Evolutionary conservation across 2,329 filamentous ascomycete genomes (phyloP).

Genomic region (Conoideocrella luteorostrata): DNA sequence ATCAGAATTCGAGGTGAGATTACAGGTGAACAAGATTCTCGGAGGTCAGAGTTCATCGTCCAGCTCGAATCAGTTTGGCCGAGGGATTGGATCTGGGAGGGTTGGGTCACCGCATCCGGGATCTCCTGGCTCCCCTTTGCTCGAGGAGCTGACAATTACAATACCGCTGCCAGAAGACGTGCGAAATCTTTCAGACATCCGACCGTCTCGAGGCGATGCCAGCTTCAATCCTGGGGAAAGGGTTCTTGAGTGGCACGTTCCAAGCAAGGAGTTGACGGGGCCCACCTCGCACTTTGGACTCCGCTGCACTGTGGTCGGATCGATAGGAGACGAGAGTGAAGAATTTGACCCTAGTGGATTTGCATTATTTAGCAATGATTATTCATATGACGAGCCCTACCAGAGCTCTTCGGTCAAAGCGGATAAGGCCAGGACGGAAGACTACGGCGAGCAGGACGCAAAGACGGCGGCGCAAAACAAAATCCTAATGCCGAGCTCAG

Average conservation of each 20-base stretch:
- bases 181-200: slow-evolving; percentile 75
- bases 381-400: slow-evolving; percentile 51
- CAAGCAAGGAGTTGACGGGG: slow-evolving; percentile 65
- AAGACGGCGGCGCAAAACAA: slow-evolving; percentile 61
- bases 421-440: slow-evolving; percentile 23
- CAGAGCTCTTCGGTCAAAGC: slow-evolving; percentile 37
- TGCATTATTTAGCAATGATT: slow-evolving; percentile 45
- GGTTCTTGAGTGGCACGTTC: slow-evolving; percentile 75
- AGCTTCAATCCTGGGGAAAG: slow-evolving; percentile 69
- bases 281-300: slow-evolving; percentile 65
- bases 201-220: slow-evolving; percentile 76
- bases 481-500: slow-evolving; percentile 73
- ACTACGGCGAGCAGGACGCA: slow-evolving; percentile 41
- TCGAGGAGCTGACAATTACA: slow-evolving; percentile 73
- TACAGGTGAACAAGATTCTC: slow-evolving; percentile 65
- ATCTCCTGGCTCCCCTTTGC: slow-evolving; percentile 49
- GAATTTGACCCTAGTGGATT: slow-evolving; percentile 45
- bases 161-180: slow-evolving; percentile 75
- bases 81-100: slow-evolving; percentile 35
- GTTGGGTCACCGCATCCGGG: slow-evolving; percentile 40
- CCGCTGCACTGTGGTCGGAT: slow-evolving; percentile 72
- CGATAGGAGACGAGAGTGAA: slow-evolving; percentile 40
- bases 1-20: slow-evolving; percentile 81
- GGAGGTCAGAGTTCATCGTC: slow-evolving; percentile 27
- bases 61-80: slow-evolving; percentile 31